Evolutionary conservation across 495 filamentous ascomycete genomes (phyloP).

Genomic region (Tirmania nivea): DNA sequence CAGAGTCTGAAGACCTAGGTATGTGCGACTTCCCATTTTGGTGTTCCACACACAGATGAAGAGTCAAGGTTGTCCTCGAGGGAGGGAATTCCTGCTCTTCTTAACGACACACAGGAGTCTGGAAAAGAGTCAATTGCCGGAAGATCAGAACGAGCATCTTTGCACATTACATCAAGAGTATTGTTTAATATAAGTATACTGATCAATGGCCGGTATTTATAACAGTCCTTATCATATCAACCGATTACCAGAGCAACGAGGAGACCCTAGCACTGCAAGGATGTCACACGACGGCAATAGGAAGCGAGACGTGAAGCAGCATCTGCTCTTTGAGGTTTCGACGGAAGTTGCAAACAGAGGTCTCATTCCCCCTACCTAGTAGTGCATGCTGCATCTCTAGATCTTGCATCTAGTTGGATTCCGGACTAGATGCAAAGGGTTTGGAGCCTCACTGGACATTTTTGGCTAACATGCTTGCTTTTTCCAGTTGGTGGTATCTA

Average conservation of each 20-base stretch:
- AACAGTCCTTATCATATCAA: neutral
- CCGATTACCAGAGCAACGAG: constrained; percentile 4
- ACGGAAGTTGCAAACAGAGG: constrained; percentile 94
- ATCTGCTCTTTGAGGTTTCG: constrained; percentile 80
- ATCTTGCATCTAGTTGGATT: neutral
- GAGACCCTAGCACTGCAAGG: constrained; percentile 10
- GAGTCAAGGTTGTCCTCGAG: too few relatives aligned
- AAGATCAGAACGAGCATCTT: too few relatives aligned
- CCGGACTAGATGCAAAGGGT: neutral
- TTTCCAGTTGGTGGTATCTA: constrained; percentile 83
- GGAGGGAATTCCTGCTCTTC: too few relatives aligned
- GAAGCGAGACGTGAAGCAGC: constrained; percentile 42
- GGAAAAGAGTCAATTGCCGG: too few relatives aligned
- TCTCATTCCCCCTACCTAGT: constrained; percentile 17
- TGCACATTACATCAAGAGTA: too few relatives aligned
- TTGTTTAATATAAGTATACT: too few relatives aligned
- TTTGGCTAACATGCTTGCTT: constrained; percentile 1
- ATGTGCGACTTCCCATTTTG: too few relatives aligned
- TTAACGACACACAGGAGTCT: too few relatives aligned
- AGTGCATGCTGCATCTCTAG: neutral
- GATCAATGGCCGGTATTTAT: neutral
- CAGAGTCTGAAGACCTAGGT: too few relatives aligned
- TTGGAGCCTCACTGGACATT: neutral
- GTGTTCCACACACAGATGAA: too few relatives aligned
- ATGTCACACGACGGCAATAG: constrained; percentile 23